Conservation (phyloP, 192 early-diverging fungal species). For the Coemansia sp. region DNA sequence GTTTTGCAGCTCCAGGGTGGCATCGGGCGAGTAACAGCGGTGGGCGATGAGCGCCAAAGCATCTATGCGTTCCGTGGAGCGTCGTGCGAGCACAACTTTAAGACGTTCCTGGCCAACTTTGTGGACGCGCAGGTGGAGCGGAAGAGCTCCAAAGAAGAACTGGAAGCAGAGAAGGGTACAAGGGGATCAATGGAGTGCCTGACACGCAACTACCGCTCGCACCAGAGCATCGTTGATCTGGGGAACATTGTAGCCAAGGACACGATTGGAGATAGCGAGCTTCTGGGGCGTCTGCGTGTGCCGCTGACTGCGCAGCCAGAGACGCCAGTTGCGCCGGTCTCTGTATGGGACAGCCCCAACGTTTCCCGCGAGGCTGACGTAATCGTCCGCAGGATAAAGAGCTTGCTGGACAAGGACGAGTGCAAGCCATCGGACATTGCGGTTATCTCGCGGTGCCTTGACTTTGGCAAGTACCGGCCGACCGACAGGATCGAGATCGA, state of each 20-base stretch:
- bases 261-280: constrained; percentile 21
- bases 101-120: constrained; percentile 37
- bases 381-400: constrained; percentile 25
- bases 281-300: constrained; percentile 39
- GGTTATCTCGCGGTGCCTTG: constrained; percentile 64
- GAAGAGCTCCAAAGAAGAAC: neutral
- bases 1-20: constrained; percentile 38
- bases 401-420: constrained; percentile 57
- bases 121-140: constrained; percentile 42
- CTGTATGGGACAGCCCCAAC: constrained; percentile 60
- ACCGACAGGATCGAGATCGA: constrained; percentile 60
- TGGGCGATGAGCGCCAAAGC: constrained; percentile 54
- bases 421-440: constrained; percentile 72
- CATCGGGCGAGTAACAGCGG: constrained; percentile 45
- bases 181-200: constrained; percentile 27
- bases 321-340: constrained; percentile 42
- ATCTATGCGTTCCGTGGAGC: constrained; percentile 56
- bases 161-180: neutral
- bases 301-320: constrained; percentile 22
- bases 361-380: constrained; percentile 63
- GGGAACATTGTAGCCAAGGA: constrained; percentile 51
- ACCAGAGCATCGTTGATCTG: constrained; percentile 53
- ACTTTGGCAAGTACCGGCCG: constrained; percentile 58
- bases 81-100: constrained; percentile 48
- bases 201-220: constrained; percentile 55